phyloP scores from a whole-genome alignment of 768 basidiomycete genomes.

The Cystobasidium tubakii region DNA sequence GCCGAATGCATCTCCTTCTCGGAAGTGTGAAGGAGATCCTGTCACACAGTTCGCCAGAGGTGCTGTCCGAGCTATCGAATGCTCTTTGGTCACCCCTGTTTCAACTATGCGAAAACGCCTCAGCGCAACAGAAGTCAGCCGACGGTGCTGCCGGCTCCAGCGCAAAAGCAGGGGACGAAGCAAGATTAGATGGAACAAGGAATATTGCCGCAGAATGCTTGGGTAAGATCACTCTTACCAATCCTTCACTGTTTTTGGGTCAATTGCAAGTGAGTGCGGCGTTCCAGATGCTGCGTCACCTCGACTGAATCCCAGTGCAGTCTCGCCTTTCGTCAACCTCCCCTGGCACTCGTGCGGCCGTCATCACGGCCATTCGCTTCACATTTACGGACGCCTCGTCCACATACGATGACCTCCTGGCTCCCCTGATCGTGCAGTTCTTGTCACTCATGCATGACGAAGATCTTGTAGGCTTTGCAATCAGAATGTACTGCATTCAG shows the following conservation, averaged over 20 bases:
- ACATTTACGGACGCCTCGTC: slow-evolving; percentile 79
- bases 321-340: slow-evolving; percentile 36
- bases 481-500: background rate
- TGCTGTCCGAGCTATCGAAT: slow-evolving; percentile 80
- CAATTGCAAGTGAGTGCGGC: slow-evolving; percentile 69
- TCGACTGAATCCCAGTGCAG: background rate
- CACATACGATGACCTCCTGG: slow-evolving; percentile 82
- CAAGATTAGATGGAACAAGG: slow-evolving; percentile 26
- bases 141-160: background rate
- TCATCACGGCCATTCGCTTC: slow-evolving; percentile 73
- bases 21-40: slow-evolving; percentile 96
- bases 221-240: slow-evolving; percentile 86
- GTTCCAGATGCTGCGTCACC: background rate
- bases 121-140: slow-evolving; percentile 26
- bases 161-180: slow-evolving; percentile 36
- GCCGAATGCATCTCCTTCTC: slow-evolving; percentile 74
- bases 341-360: slow-evolving; percentile 44
- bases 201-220: slow-evolving; percentile 95
- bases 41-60: slow-evolving; percentile 75
- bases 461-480: slow-evolving; percentile 62
- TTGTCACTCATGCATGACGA: slow-evolving; percentile 79
- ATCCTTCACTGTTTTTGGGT: slow-evolving; percentile 82
- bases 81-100: slow-evolving; percentile 87
- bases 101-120: slow-evolving; percentile 72
- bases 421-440: slow-evolving; percentile 79